Base-by-base conservation (phyloP, 441 rosid species). In the Dalechampia spathulata region DNA sequence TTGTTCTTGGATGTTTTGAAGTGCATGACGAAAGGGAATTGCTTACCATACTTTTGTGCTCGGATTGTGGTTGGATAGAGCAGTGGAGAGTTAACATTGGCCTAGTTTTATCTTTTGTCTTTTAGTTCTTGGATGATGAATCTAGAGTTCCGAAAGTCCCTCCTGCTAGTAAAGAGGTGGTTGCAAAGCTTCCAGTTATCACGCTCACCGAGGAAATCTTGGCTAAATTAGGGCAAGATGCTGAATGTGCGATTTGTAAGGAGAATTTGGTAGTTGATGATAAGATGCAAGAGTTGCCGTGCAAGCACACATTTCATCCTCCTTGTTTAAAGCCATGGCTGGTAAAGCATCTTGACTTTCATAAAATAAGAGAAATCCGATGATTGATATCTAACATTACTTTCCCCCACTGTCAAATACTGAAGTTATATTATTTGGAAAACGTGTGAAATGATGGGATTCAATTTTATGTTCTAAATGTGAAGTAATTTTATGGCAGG, bases 301-400 rank as follows among this genome's bases (percentile, higher is more conserved):
- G 98, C 96, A 74, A 86, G 67, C 98, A 88, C 68, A 81, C 80
- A 0, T 88, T 78, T 58, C 95, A 91, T 64, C 98, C 98, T 58
- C 86, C 95, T 53, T 91, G 98, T 74, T 66, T 83, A 60, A 91
- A 91, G 78, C 95, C 96, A 48, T 91, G 96, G 98, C 93, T 86
- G 95, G 98, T 90, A 78, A 69, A 39, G 23, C 43, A 26, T 37
- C 38, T 49, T 22, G 7, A 23, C 23, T 42, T 55, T 11, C 21
- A 7, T 39, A 40, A 17, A 37, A 51, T 39, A 40, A 17, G 27
- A 51, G 2, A 1, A 48, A 37, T 51, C 27, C 15, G 26, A 12
- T 19, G 19, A 23, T 15, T 22, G 7, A 30, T 4, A 30, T 30
- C 34, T 30, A 30, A 1, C 7, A 6, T 21, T 13, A 6, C 16